A percentile compares a stretch with the other conserved stretches of the same genome.
phyloP scores from a whole-genome alignment of 2,329 filamentous ascomycete species.

The Monosporascus sp. region DNA sequence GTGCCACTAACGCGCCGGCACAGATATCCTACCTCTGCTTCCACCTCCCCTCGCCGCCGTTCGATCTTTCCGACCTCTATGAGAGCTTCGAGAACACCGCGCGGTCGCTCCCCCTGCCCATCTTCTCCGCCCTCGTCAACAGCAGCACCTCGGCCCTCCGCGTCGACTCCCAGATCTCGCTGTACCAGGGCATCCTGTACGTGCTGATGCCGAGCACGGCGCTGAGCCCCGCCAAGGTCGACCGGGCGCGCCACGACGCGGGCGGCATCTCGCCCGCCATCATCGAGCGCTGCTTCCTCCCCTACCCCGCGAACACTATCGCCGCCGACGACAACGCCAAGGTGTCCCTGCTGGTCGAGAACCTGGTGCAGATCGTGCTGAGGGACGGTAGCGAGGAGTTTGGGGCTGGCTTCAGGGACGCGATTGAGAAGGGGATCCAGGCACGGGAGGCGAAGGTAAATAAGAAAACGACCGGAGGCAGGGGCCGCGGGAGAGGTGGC shows the following conservation, averaged over 20 bases:
- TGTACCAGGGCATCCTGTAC: conserved; percentile 40
- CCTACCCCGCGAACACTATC: conserved; percentile 56
- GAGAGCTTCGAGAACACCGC: conserved; percentile 52
- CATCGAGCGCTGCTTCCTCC: conserved; percentile 56
- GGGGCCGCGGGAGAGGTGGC: conserved; percentile 17
- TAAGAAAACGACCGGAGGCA: conserved; percentile 28
- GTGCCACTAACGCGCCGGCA: not conserved
- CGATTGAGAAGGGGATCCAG: conserved; percentile 40
- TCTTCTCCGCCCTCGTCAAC: conserved; percentile 52
- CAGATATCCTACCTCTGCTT: conserved; percentile 39
- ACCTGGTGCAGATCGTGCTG: conserved; percentile 51
- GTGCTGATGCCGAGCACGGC: conserved; percentile 37
- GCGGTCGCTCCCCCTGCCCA: conserved; percentile 50
- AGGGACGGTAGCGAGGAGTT: conserved; percentile 28
- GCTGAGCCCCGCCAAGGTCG: conserved; percentile 35
- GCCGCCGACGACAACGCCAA: conserved; percentile 65
- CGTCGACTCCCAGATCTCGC: conserved; percentile 34
- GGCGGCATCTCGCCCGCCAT: conserved; percentile 39
- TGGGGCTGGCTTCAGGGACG: conserved; percentile 29
- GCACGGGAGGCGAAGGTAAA: conserved; percentile 44
- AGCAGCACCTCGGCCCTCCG: conserved; percentile 32
- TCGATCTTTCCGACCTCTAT: conserved; percentile 49
- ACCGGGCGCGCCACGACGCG: conserved; percentile 29
- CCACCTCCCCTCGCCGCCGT: conserved; percentile 37
- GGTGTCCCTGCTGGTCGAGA: conserved; percentile 64